These are phyloP conservation scores for Rugosomyces carneus DNA, from an alignment of 1,284 basidiomycete genomes.

Conservation along the genomic window DNA sequence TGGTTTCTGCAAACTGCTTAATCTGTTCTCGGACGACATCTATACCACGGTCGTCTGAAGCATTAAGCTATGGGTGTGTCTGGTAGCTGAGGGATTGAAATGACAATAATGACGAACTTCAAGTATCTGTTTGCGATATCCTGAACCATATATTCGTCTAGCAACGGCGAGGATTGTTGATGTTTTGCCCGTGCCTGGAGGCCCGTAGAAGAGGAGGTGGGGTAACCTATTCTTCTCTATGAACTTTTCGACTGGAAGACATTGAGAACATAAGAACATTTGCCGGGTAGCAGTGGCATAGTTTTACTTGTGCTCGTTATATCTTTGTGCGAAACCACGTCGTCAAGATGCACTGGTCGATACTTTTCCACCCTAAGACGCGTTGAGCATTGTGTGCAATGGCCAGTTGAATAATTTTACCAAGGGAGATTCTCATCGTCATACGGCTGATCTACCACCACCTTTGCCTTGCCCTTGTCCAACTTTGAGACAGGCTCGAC, in stretches of 20 bases:
- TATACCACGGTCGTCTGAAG: constrained; percentile 96
- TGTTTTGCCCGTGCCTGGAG: constrained; percentile 97
- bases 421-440: constrained; percentile 69
- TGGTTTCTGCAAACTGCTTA: constrained; percentile 96
- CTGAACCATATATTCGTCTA: constrained; percentile 82
- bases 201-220: constrained; percentile 96
- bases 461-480: constrained; percentile 67
- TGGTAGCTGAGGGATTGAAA: constrained; percentile 5
- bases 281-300: no score
- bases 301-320: constrained; percentile 89
- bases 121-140: constrained; percentile 86
- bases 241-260: constrained; percentile 81
- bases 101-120: constrained; percentile 53
- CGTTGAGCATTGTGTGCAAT: constrained; percentile 1
- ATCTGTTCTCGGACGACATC: constrained; percentile 98
- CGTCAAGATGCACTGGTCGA: constrained; percentile 79
- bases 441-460: constrained; percentile 29
- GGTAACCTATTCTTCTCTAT: constrained; percentile 93
- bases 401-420: constrained; percentile 32
- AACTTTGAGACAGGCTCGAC: constrained; percentile 31
- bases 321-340: constrained; percentile 92
- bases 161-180: constrained; percentile 97
- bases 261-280: constrained; percentile 3
- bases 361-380: constrained; percentile 89
- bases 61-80: constrained; percentile 67